Base-by-base conservation (phyloP, 805 yeast species). In the Candida easanensis region DNA sequence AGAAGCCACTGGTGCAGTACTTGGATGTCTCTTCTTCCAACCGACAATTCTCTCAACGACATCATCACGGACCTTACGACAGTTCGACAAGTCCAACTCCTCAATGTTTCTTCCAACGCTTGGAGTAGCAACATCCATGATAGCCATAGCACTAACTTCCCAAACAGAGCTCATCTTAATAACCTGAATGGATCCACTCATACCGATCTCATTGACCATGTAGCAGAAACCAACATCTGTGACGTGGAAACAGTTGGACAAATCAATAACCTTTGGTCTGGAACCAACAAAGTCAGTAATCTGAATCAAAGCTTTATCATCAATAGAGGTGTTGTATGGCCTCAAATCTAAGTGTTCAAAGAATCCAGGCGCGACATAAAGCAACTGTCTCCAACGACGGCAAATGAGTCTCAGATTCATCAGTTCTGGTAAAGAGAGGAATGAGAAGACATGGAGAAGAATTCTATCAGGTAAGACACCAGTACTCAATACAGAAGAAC, bases 71-170 rank as follows among this genome's bases (percentile, higher is more conserved):
- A 84, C 88, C 52, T 80, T 82, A 18, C 89, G 66, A 53, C 91
- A 85, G 60, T 85, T 84, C 9, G 86, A 74, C 33, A 85, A 65
- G 58, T 84, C 88, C 17, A 85, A 66, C 40, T 76, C 80, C 42
- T 71, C 77, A 30, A 85, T 63, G 48, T 72, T 63, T 26, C 70
- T 66, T 8, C 89, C 89, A 25, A 83, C 79, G 51, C 76, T 71
- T 0, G 83, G 82, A 2, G 76, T 80, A 1, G 88, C 75, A 33
- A 84, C 62, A 58, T 85, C 91, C 88, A 84, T 82, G 23, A 84
- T 82, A 3, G 90, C 85, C 87, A 83, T 81, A 2, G 88, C 87
- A 46, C 82, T 76, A 8, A 85, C 79, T 52, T 82, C 87, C 91
- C 91, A 84, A 37, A 77, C 82, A 14, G 85, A 78, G 48, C 69